phyloP scores from a whole-genome alignment of 2,329 filamentous ascomycete species.

The Pseudocercospora macadamiae region DNA sequence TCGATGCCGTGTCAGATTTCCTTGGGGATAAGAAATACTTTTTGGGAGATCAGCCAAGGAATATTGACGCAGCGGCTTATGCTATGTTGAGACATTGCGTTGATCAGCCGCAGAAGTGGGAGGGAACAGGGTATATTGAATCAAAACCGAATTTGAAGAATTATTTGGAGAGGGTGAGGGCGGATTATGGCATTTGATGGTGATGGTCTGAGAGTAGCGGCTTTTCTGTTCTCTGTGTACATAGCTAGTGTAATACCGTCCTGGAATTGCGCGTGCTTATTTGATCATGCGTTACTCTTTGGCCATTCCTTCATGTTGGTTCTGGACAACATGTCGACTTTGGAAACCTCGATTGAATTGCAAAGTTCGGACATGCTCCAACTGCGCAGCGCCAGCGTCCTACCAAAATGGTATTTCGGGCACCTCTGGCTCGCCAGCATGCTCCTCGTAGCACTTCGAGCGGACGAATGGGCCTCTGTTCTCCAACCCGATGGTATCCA shows the following conservation, averaged over 20 bases:
- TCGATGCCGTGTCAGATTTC: slow-evolving; percentile 15
- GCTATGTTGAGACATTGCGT: slow-evolving; percentile 16
- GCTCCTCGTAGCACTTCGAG: slow-evolving; percentile 1
- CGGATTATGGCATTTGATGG: slow-evolving; percentile 5
- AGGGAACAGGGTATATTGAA: slow-evolving; percentile 16
- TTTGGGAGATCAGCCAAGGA: not conserved
- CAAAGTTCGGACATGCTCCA: not conserved
- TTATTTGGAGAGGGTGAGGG: slow-evolving; percentile 15
- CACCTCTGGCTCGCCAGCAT: slow-evolving; percentile 9
- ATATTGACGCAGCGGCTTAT: slow-evolving; percentile 12
- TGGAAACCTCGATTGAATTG: too few relatives aligned
- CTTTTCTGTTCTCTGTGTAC: not conserved
- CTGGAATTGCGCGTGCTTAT: too few relatives aligned
- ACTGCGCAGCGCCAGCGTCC: not conserved
- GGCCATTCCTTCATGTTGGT: too few relatives aligned
- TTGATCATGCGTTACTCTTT: too few relatives aligned
- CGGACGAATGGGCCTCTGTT: slow-evolving; percentile 19
- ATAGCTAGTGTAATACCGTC: too few relatives aligned
- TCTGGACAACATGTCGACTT: too few relatives aligned
- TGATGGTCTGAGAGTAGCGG: not conserved
- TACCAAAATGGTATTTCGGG: slow-evolving; percentile 16
- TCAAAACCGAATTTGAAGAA: slow-evolving; percentile 11
- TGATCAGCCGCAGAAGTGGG: slow-evolving; percentile 21
- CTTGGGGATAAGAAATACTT: slow-evolving; percentile 14
- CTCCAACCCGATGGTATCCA: slow-evolving; percentile 23